phyloP scores from a whole-genome alignment of 2,329 filamentous ascomycete species.

The Pseudogymnoascus sp. region DNA sequence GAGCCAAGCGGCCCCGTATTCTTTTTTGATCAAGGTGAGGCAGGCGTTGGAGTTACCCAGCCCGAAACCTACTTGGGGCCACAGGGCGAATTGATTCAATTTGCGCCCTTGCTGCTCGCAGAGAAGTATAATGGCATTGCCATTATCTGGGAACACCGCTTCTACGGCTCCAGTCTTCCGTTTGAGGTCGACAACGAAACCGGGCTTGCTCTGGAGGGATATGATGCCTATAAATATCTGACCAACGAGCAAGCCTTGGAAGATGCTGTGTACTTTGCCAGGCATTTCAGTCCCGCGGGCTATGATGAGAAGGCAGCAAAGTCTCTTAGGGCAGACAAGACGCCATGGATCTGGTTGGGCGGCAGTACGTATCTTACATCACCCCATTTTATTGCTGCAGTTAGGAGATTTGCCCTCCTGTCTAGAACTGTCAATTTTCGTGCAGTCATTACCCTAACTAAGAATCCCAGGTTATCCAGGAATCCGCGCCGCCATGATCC shows the following conservation, averaged over 20 bases:
- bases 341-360: conserved; percentile 14
- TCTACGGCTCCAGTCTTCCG: conserved; percentile 12
- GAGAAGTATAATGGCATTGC: conserved; percentile 10
- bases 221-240: conserved; percentile 12
- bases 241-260: conserved; percentile 11
- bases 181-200: not conserved
- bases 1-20: conserved; percentile 12
- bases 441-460: not conserved
- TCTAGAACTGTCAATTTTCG: not conserved
- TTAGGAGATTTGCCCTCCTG: not conserved
- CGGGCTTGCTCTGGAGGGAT: conserved; percentile 6
- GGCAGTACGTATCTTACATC: not conserved
- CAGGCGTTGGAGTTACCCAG: not conserved
- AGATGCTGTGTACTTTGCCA: not conserved
- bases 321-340: conserved; percentile 8
- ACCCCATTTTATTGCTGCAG: not conserved
- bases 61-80: not conserved
- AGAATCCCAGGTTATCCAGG: conserved; percentile 10
- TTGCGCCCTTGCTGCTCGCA: conserved; percentile 10
- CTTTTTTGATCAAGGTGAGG: conserved; percentile 13
- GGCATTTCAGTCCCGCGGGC: not conserved
- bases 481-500: conserved; percentile 11
- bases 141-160: conserved; percentile 16
- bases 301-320: not conserved
- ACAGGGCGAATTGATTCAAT: not conserved